Base-by-base conservation (phyloP, 2,329 filamentous ascomycete genomes). In the Chaetomium olivaceum region DNA sequence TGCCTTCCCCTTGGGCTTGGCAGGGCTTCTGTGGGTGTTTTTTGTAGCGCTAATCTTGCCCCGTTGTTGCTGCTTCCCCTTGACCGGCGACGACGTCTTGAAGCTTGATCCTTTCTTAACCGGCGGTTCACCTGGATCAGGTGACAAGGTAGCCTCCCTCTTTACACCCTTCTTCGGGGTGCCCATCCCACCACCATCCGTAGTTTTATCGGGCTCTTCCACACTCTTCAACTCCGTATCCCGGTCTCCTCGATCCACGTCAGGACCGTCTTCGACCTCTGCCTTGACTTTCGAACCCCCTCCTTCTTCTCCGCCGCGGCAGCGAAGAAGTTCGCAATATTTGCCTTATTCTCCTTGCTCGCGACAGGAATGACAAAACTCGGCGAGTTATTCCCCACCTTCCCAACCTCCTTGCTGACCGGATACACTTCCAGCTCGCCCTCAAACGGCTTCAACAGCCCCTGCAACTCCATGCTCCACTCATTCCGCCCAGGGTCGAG, bases 241-340 rank as follows among this genome's bases (percentile, higher is more conserved):
- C 2, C 66, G 65, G 58, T 50, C 58, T 3, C 8, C 57, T n/a
- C 36, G 3, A 29, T 23, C 29, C 39, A 2, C 58, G 46, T 83
- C 83, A n/a, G 23, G 2, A 11, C 73, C 75, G 33, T 84, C 83
- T 64, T 69, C 67, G 1, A 68, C 66, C 61, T 59, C 54, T 21
- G 29, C 61, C 48, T 84, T 83, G 1, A 65, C 67, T 60, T 69
- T 68, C 8, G 62, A 43, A 19, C 36, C 14, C 36, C 36, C 36
- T 43, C 36, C 9, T 73, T 73, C 71, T n/a, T 82, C 75, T 23
- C 81, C 78, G 67, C 83, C 74, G n/a, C 76, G 71, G 87, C 90
- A 8, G 84, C 84, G 74, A 98, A 98, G 81, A 97, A 97, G 73
- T 97, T 97, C 55, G 91, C 91, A 76, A 98, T 98, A 70, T 95